Conservation (phyloP, 208 protist genomes). For the Trypanosoma boissoni region DNA sequence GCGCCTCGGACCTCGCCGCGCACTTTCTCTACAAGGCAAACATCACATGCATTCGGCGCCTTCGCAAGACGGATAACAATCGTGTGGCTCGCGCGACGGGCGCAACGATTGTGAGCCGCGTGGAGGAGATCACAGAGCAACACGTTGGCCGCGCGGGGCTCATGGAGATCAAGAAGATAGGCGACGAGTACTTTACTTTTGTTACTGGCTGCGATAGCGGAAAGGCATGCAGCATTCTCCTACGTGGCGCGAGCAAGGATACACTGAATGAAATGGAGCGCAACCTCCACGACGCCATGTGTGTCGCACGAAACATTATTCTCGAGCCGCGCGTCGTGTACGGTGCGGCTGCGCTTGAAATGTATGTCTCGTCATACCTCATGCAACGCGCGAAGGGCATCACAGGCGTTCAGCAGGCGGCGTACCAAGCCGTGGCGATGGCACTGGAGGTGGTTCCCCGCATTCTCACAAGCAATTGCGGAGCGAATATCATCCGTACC, state of each 20-base stretch:
- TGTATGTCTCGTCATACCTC: conserved; percentile 93
- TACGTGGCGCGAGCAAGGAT: conserved; percentile 99
- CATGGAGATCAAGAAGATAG: conserved; percentile 99
- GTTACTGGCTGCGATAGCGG: conserved; percentile 97
- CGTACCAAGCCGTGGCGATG: conserved; percentile 96
- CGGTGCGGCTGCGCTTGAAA: conserved; percentile 98
- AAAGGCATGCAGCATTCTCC: conserved; percentile 99
- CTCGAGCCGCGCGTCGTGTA: conserved; percentile 97
- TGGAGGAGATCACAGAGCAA: conserved; percentile 96
- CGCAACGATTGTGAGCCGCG: conserved; percentile 97
- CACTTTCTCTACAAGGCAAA: conserved; percentile 98
- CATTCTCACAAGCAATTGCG: conserved; percentile 99
- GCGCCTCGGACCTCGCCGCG: conserved; percentile 97
- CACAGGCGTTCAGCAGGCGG: conserved; percentile 95
- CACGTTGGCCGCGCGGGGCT: conserved; percentile 98
- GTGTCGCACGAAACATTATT: conserved; percentile 98
- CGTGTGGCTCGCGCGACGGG: conserved; percentile 98
- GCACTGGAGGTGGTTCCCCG: conserved; percentile 96
- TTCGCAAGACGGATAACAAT: conserved; percentile 99
- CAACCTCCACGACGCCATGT: conserved; percentile 99
- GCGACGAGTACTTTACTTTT: conserved; percentile 99
- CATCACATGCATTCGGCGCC: conserved; percentile 97
- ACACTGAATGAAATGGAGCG: conserved; percentile 99
- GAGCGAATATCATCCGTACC: conserved; percentile 96
- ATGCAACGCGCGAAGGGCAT: conserved; percentile 94